A percentile compares a stretch with the other conserved stretches of the same genome.
These are phyloP conservation scores for Schizosaccharomyces octosporus DNA, from an alignment of 805 yeast species.

Conservation along the genomic window DNA sequence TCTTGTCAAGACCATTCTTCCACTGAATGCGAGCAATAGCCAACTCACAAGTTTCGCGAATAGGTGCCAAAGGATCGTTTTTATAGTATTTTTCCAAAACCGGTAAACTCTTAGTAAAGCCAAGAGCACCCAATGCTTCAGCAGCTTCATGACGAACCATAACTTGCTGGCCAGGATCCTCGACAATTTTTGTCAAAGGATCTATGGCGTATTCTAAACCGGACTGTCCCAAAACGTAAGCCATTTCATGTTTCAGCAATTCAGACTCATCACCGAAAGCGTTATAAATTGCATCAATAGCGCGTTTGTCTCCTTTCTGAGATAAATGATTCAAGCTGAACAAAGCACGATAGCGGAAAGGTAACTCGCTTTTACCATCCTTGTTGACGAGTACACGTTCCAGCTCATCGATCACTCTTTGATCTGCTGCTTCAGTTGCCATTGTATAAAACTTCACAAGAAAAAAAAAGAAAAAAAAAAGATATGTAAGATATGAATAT, in stretches of 20 bases:
- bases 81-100: constrained; percentile 39
- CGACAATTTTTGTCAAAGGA: constrained; percentile 28
- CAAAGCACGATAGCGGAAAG: constrained; percentile 78
- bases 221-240: constrained; percentile 91
- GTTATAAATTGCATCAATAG: constrained; percentile 63
- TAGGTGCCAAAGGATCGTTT: constrained; percentile 42
- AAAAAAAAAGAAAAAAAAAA: too few relatives aligned
- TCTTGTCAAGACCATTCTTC: constrained; percentile 45
- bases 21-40: constrained; percentile 87
- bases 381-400: neutral
- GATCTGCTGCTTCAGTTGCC: neutral
- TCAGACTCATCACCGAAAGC: constrained; percentile 67
- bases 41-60: constrained; percentile 90
- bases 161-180: constrained; percentile 24
- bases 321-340: constrained; percentile 77
- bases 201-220: constrained; percentile 60
- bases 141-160: constrained; percentile 99
- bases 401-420: neutral
- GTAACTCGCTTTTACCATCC: constrained; percentile 18
- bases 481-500: too few relatives aligned
- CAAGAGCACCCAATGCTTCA: constrained; percentile 91
- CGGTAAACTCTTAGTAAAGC: constrained; percentile 47
- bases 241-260: constrained; percentile 87
- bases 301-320: constrained; percentile 37
- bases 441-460: neutral